Evolutionary conservation across 2,329 filamentous ascomycete species (phyloP).

Genomic region (Nemania sp.): DNA sequence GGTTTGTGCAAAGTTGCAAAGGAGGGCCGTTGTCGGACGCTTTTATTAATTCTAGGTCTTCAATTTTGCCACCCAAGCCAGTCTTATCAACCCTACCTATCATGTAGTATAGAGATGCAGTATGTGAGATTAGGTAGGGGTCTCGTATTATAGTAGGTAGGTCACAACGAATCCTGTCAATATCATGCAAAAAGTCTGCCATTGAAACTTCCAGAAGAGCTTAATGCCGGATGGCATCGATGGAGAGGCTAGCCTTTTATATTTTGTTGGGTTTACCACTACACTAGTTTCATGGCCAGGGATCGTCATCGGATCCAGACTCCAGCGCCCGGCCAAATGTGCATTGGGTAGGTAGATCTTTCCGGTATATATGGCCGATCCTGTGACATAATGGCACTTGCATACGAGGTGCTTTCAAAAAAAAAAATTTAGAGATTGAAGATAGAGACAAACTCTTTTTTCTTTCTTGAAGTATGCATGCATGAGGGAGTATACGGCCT

Average conservation of each 20-base stretch:
- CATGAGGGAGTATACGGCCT: background rate
- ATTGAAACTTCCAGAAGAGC: conserved; percentile 7
- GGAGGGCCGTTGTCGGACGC: conserved; percentile 33
- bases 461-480: conserved; percentile 11
- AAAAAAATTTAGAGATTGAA: too few relatives aligned
- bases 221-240: conserved; percentile 6
- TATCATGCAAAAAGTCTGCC: conserved; percentile 11
- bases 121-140: background rate
- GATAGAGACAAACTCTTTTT: background rate
- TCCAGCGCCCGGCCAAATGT: conserved; percentile 6
- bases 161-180: background rate
- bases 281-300: conserved; percentile 18
- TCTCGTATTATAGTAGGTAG: conserved; percentile 11
- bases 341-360: conserved; percentile 10
- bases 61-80: conserved; percentile 16
- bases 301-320: conserved; percentile 20
- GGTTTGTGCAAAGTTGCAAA: conserved; percentile 7
- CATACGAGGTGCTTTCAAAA: too few relatives aligned
- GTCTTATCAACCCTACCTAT: conserved; percentile 3
- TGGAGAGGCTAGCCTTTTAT: conserved; percentile 23
- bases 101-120: background rate
- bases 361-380: background rate
- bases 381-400: conserved; percentile 1
- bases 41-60: conserved; percentile 9
- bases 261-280: background rate